Evolutionary conservation across 192 early-diverging fungal species (phyloP), one percentile per base, ranked within the genome.

Genomic region (Mortierella hygrophila): DNA sequence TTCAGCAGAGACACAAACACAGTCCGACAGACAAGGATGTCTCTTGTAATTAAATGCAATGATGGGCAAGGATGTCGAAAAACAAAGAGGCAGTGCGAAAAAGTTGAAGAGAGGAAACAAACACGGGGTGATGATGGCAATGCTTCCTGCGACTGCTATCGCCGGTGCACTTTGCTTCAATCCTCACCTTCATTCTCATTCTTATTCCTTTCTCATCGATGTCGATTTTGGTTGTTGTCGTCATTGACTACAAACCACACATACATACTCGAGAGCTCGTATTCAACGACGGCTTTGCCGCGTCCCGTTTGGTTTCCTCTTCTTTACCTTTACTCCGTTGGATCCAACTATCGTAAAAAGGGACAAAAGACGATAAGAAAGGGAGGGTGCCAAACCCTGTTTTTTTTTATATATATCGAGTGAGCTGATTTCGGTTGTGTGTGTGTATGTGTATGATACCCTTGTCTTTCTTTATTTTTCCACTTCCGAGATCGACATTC

Each of bases 401-500:
- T 65, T 65, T 60, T 60, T 38, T 40, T 40, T 40, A 11, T 20
- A 52, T 4, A 65, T 10, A 32, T 65, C 60, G 29, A 65, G 60
- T 65, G 60, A 65, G 60, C 60, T 65, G 60, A 65, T 52, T 52
- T 52, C 49, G 15, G 49, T 18, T 52, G n/a, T 26, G n/a, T 26
- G 55, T 57, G 16, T n/a, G 7, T 55, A 23, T 26, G 57, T n/a
- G n/a, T 29, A 65, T 65, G 26, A 15, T 26, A 32, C 26, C 26
- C 60, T 65, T 57, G 55, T 11, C 6, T 26, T 57, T 26, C n/a
- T 57, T 23, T 55, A 20, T 55, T 10, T 57, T n/a, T 57, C n/a
- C n/a, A 26, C 55, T 57, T 65, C 60, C n/a, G 60, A 32, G 60
- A 65, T 65, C 60, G 60, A 65, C 60, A 65, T 32, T 70, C 35